Conservation (phyloP, 495 filamentous ascomycete genomes). For the Immersiella caudata region DNA sequence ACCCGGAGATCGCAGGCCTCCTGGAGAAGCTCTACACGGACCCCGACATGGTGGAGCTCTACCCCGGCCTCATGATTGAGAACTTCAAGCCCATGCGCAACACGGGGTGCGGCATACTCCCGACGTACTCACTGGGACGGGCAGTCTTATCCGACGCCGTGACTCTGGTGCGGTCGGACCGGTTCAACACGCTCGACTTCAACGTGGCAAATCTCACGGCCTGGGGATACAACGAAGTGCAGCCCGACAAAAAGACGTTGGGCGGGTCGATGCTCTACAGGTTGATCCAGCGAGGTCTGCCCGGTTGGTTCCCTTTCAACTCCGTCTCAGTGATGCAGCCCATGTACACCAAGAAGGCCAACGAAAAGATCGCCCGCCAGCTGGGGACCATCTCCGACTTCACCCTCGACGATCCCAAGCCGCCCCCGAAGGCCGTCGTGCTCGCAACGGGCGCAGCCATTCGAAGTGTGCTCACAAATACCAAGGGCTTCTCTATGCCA, state of each 20-base stretch:
- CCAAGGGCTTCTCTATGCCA: conserved; percentile 18
- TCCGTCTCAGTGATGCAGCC: conserved; percentile 77
- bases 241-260: conserved; percentile 65
- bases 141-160: conserved; percentile 81
- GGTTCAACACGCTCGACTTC: conserved; percentile 74
- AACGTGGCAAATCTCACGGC: conserved; percentile 72
- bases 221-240: conserved; percentile 75
- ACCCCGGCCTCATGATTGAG: conserved; percentile 67
- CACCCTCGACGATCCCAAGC: conserved; percentile 54
- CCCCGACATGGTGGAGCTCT: conserved; percentile 62
- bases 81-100: conserved; percentile 63
- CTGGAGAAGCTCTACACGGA: conserved; percentile 74
- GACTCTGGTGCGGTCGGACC: conserved; percentile 75
- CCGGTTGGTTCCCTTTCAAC: conserved; percentile 69
- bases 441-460: conserved; percentile 11
- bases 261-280: conserved; percentile 77
- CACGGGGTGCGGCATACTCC: conserved; percentile 70
- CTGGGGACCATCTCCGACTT: conserved; percentile 63
- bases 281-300: conserved; percentile 69
- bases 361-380: conserved; percentile 66
- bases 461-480: conserved; percentile 14
- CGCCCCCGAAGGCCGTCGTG: conserved; percentile 22
- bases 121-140: conserved; percentile 70
- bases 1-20: conserved; percentile 67
- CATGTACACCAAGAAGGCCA: conserved; percentile 52